A percentile compares a stretch with the other conserved stretches of the same genome.
Evolutionary conservation across 805 yeast species (phyloP).

Genomic region (Candida ipomoeae): DNA sequence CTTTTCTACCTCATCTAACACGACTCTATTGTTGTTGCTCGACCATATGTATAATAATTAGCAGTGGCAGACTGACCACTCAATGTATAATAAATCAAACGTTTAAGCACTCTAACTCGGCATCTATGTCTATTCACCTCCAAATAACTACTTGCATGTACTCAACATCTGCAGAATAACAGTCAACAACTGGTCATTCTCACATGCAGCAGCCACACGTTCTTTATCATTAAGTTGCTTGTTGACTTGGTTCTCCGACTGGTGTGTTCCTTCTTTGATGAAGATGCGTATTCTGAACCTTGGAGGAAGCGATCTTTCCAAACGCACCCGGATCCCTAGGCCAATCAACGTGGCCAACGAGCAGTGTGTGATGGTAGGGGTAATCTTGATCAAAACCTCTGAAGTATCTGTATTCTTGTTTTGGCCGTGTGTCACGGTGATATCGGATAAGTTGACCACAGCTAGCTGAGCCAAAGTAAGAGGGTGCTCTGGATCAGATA

Average conservation of each 20-base stretch:
- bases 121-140: too few species aligned
- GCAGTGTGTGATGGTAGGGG: slow-evolving; percentile 98
- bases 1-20: too few species aligned
- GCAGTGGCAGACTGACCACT: background rate
- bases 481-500: slow-evolving; percentile 92
- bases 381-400: slow-evolving; percentile 74
- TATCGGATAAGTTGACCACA: slow-evolving; percentile 83
- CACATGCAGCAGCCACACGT: slow-evolving; percentile 97
- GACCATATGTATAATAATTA: background rate
- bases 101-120: too few species aligned
- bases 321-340: slow-evolving; percentile 84
- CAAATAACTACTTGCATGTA: slow-evolving; percentile 48
- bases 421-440: slow-evolving; percentile 59
- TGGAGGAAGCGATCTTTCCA: slow-evolving; percentile 84
- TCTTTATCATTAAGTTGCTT: slow-evolving; percentile 97
- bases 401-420: slow-evolving; percentile 48
- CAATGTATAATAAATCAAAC: too few species aligned
- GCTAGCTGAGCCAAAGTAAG: slow-evolving; percentile 89
- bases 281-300: slow-evolving; percentile 75
- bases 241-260: slow-evolving; percentile 92
- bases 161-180: slow-evolving; percentile 93
- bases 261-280: slow-evolving; percentile 90
- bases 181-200: slow-evolving; percentile 81
- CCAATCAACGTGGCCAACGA: slow-evolving; percentile 95
- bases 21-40: background rate